Evolutionary conservation across 129 eudicot genomes (phyloP), one percentile per base, ranked within the genome.

Genomic region (Ambrosia trifida): DNA sequence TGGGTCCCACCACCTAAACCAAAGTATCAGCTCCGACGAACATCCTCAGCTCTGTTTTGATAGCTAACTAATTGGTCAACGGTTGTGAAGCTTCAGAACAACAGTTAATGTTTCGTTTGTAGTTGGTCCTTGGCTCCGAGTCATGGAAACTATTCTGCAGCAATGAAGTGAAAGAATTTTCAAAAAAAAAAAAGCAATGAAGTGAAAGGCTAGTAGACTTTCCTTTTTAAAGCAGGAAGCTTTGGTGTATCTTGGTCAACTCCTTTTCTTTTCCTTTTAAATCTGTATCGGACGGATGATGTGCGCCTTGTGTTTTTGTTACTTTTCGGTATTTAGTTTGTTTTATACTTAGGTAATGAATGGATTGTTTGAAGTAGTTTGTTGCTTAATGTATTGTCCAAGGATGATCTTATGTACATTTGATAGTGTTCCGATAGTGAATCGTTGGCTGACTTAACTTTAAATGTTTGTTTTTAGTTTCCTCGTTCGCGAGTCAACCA

Each of bases 21-120:
- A 7, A 91, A 82, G 83, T 84, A 78, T 58, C 88, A 83, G 78
- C 96, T 91, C 40, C 86, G 97, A 43, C 72, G 97, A 76, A 91
- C 95, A 58, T 80, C 81, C 73, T 91, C 97, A 41, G 86, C 89
- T 33, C 59, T 84, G 70, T 70, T 87, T 76, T 90, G 74, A 79
- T 49, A 64, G 44, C 6, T 17, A 49, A 16, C 52, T 16, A 56
- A 36, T 20, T 28, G 56, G 38, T 70, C 70, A 28, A 11, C 13
- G 56, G 62, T 46, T 57, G 43, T 60, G 81, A 57, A 56, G 54
- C 51, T 36, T 68, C 54, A 24, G 66, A 43, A 24, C 46, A 58
- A 58, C 43, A 16, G 50, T 11, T 69, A 11, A 69, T 35, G 46
- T 33, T 51, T 12, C 16, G n/a, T 30, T 30, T 58, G 64, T 58